phyloP scores from a whole-genome alignment of 495 filamentous ascomycete species.

The Antarctomyces pellizariae region DNA sequence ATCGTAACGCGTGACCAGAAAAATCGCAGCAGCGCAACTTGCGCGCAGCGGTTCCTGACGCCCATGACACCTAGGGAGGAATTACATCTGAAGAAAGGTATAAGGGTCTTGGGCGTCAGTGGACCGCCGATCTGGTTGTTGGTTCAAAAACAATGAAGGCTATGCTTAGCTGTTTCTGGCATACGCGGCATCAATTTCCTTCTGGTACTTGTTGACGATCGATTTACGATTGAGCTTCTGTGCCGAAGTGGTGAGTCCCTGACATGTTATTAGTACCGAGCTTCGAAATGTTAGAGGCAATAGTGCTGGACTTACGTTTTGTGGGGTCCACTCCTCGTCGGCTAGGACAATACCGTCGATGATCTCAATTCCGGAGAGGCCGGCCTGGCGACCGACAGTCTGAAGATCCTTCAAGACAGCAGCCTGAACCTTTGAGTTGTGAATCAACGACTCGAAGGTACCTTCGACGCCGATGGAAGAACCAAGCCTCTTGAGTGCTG shows the following conservation, averaged over 20 bases:
- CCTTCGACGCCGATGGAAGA: conserved; percentile 45
- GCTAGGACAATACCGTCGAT: conserved; percentile 80
- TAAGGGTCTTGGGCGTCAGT: no score
- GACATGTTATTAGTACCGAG: conserved; percentile 10
- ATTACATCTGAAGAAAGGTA: no score
- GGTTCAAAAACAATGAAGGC: no score
- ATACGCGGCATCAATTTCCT: conserved; percentile 39
- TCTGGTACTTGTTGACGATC: conserved; percentile 40
- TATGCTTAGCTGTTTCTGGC: conserved; percentile 1
- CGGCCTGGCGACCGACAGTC: conserved; percentile 44
- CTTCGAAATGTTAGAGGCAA: not conserved
- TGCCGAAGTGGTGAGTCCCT: conserved; percentile 48
- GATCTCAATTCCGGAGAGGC: conserved; percentile 69
- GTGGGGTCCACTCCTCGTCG: conserved; percentile 93
- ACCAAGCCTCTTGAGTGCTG: conserved; percentile 66
- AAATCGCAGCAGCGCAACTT: no score
- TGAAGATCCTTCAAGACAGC: conserved; percentile 72
- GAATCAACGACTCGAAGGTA: conserved; percentile 54
- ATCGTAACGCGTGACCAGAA: no score
- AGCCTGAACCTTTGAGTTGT: conserved; percentile 57
- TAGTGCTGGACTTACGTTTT: conserved; percentile 47
- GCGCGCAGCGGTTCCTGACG: no score
- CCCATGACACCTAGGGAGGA: no score
- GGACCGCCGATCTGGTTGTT: no score
- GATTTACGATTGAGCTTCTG: conserved; percentile 53